phyloP scores from a whole-genome alignment of 2,329 filamentous ascomycete genomes.

The Aureobasidium zeae region DNA sequence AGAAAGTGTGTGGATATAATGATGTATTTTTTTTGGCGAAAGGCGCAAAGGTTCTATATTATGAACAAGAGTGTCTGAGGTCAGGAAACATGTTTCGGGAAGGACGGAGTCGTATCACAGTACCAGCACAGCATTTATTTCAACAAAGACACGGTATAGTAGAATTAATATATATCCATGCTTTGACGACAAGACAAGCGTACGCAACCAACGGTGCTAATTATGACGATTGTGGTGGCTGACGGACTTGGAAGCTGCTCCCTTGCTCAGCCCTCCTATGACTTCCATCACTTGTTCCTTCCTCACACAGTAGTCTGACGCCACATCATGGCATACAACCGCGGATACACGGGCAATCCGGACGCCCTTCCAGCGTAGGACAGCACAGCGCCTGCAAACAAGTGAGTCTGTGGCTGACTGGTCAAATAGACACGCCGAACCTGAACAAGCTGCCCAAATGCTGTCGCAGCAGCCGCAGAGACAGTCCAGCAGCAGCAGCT shows the following conservation, averaged over 20 bases:
- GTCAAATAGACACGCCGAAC: slow-evolving; percentile 57
- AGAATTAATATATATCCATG: too few relatives aligned
- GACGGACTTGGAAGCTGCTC: too few relatives aligned
- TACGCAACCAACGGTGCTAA: too few relatives aligned
- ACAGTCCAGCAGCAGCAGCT: slow-evolving; percentile 27
- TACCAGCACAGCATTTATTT: too few relatives aligned
- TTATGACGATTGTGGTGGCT: too few relatives aligned
- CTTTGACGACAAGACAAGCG: too few relatives aligned
- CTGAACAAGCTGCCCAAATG: slow-evolving; percentile 47
- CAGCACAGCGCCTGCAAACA: background rate
- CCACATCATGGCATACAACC: slow-evolving; percentile 79
- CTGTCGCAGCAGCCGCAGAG: slow-evolving; percentile 24
- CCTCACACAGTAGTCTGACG: background rate
- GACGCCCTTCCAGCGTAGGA: slow-evolving; percentile 85
- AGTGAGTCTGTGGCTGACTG: slow-evolving; percentile 10
- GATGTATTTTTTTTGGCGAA: background rate
- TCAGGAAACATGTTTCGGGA: too few relatives aligned
- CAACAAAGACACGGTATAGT: too few relatives aligned
- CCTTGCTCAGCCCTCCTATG: background rate
- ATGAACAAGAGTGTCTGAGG: too few relatives aligned
- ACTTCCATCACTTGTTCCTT: background rate
- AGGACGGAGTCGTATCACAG: too few relatives aligned
- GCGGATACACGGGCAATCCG: slow-evolving; percentile 64
- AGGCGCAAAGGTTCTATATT: background rate
- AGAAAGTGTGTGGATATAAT: background rate